Percentiles rank a stretch among this genome's conserved stretches.
Conservation (phyloP, 805 yeast species). For the Teunomyces panamensis region DNA sequence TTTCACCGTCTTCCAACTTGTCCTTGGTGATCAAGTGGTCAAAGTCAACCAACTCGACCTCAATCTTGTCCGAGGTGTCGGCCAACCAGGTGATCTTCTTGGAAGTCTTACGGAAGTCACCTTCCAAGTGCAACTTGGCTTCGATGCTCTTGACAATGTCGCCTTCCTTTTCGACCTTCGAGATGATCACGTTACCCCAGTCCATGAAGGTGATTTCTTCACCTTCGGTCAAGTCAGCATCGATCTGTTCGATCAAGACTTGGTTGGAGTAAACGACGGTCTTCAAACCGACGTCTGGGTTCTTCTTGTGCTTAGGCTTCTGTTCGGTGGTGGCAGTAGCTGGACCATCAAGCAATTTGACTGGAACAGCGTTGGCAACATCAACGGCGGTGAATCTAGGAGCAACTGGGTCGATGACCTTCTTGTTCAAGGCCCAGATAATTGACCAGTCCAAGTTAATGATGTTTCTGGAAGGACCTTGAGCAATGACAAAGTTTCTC, state of each 20-base stretch:
- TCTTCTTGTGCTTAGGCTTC: constrained; percentile 30
- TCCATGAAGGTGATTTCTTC: constrained; percentile 32
- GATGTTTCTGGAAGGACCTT: constrained; percentile 97
- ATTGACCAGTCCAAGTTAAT: constrained; percentile 96
- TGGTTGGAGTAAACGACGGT: constrained; percentile 19
- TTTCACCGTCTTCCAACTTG: constrained; percentile 30
- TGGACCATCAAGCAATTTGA: constrained; percentile 46
- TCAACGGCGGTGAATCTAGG: constrained; percentile 91
- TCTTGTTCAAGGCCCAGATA: constrained; percentile 97
- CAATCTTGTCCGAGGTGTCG: constrained; percentile 24
- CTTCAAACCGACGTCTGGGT: constrained; percentile 26
- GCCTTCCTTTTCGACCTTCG: constrained; percentile 23
- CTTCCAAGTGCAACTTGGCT: constrained; percentile 30
- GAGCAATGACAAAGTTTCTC: constrained; percentile 86
- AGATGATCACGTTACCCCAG: constrained; percentile 30
- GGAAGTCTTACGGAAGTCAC: constrained; percentile 31
- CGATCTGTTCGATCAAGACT: constrained; percentile 25
- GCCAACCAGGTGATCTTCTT: constrained; percentile 33
- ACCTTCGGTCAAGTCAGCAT: constrained; percentile 23
- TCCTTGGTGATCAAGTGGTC: constrained; percentile 34
- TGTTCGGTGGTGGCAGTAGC: constrained; percentile 18
- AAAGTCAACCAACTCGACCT: constrained; percentile 26
- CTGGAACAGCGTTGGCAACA: constrained; percentile 60
- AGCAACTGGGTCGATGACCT: constrained; percentile 93
- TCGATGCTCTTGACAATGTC: constrained; percentile 23